phyloP scores from a whole-genome alignment of 1,284 basidiomycete genomes.

The Fomitopsis pinicola region DNA sequence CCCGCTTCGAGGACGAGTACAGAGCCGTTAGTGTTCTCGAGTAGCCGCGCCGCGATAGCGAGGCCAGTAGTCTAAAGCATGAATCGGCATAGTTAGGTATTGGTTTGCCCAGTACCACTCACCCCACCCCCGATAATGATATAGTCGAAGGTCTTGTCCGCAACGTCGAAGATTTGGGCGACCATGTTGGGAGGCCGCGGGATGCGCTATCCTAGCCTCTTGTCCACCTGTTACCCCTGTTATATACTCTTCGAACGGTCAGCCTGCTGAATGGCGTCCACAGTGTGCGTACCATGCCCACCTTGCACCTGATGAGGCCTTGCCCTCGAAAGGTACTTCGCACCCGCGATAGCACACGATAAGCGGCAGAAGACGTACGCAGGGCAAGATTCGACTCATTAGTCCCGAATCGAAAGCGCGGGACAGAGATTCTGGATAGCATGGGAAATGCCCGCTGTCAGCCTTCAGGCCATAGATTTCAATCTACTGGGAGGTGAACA shows the following conservation, averaged over 20 bases:
- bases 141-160: slow-evolving; percentile 18
- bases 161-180: slow-evolving; percentile 7
- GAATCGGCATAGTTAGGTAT: not conserved
- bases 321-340: too few relatives aligned
- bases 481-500: too few relatives aligned
- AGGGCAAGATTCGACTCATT: too few relatives aligned
- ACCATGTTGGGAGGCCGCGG: not conserved
- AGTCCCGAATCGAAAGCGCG: too few relatives aligned
- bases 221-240: not conserved
- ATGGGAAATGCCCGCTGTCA: too few relatives aligned
- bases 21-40: slow-evolving; percentile 23
- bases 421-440: too few relatives aligned
- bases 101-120: not conserved
- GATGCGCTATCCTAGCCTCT: not conserved
- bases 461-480: too few relatives aligned
- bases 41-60: slow-evolving; percentile 21
- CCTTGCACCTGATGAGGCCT: too few relatives aligned
- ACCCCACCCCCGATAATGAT: slow-evolving; percentile 16
- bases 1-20: slow-evolving; percentile 41
- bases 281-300: too few relatives aligned
- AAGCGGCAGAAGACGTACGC: too few relatives aligned
- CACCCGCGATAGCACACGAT: too few relatives aligned
- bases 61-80: slow-evolving; percentile 18
- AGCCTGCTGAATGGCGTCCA: not conserved
- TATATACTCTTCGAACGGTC: not conserved